phyloP scores from a whole-genome alignment of 2,329 filamentous ascomycete genomes.

The Leptographium galeiforme region DNA sequence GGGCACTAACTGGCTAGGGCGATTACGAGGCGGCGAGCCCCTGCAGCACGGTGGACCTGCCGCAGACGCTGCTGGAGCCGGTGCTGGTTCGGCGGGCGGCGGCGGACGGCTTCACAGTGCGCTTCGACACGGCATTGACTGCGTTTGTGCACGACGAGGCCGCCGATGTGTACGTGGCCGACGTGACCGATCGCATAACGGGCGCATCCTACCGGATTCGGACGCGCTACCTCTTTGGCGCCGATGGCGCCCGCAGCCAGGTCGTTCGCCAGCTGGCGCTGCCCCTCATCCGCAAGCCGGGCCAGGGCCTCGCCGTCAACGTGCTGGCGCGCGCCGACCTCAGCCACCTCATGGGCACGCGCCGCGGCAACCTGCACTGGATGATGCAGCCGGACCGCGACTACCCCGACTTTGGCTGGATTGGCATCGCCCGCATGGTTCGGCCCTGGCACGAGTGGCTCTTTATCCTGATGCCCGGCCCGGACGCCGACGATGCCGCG shows the following conservation, averaged over 20 bases:
- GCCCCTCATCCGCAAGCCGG: constrained; percentile 20
- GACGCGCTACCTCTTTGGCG: constrained; percentile 45
- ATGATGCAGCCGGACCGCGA: constrained; percentile 40
- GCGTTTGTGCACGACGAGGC: constrained; percentile 16
- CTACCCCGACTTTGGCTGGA: constrained; percentile 36
- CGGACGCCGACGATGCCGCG: constrained; percentile 29
- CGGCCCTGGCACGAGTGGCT: constrained; percentile 52
- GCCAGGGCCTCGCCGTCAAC: constrained; percentile 25
- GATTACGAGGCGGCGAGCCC: constrained; percentile 31
- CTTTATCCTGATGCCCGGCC: constrained; percentile 36
- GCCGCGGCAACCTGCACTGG: constrained; percentile 48
- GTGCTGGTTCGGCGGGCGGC: constrained; percentile 28
- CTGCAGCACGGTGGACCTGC: constrained; percentile 29
- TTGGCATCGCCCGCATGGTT: constrained; percentile 42
- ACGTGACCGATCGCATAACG: constrained; percentile 14
- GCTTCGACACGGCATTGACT: constrained; percentile 28
- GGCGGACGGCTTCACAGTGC: constrained; percentile 24
- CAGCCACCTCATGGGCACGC: constrained; percentile 29
- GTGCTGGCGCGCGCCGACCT: constrained; percentile 32
- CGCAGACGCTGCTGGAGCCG: constrained; percentile 34
- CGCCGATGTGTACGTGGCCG: constrained; percentile 16
- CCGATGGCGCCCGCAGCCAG: constrained; percentile 33
- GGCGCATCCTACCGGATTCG: constrained; percentile 24
- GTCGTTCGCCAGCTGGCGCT: constrained; percentile 23
- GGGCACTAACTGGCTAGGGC: constrained; percentile 16